Evolutionary conservation across 192 early-diverging fungal genomes (phyloP).

Genomic region (Physocladia obscura): DNA sequence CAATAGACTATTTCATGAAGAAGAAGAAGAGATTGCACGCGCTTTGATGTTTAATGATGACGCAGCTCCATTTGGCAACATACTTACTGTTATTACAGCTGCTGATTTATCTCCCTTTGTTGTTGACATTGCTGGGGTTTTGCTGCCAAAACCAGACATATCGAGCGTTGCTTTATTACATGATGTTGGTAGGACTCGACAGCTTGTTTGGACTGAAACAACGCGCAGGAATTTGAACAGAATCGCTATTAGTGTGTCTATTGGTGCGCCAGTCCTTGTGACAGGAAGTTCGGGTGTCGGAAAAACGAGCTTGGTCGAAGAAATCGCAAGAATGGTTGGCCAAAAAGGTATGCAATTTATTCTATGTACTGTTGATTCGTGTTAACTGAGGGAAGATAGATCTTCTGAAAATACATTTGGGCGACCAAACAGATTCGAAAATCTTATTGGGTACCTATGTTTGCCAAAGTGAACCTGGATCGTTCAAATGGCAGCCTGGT

Average conservation of each 20-base stretch:
- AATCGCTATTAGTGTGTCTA: slow-evolving; percentile 82
- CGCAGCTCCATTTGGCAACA: slow-evolving; percentile 9
- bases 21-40: neutral
- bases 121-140: slow-evolving; percentile 27
- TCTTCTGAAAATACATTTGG: slow-evolving; percentile 90
- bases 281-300: slow-evolving; percentile 83
- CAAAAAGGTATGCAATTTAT: slow-evolving; percentile 11
- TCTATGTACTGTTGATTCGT: neutral
- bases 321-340: slow-evolving; percentile 76
- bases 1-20: slow-evolving; percentile 18
- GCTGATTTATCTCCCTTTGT: neutral
- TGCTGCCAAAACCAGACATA: slow-evolving; percentile 17
- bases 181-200: too few relatives aligned
- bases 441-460: slow-evolving; percentile 94
- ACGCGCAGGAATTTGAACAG: slow-evolving; percentile 74
- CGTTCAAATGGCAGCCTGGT: slow-evolving; percentile 94
- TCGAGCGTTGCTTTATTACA: neutral
- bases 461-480: slow-evolving; percentile 83
- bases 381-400: slow-evolving; percentile 52
- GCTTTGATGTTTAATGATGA: slow-evolving; percentile 17
- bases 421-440: slow-evolving; percentile 95
- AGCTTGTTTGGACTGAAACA: slow-evolving; percentile 75
- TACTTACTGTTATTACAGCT: neutral
- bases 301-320: slow-evolving; percentile 89
- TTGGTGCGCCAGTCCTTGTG: slow-evolving; percentile 82